phyloP scores from a whole-genome alignment of 2,329 filamentous ascomycete species.

The Cordyceps tenuipes region DNA sequence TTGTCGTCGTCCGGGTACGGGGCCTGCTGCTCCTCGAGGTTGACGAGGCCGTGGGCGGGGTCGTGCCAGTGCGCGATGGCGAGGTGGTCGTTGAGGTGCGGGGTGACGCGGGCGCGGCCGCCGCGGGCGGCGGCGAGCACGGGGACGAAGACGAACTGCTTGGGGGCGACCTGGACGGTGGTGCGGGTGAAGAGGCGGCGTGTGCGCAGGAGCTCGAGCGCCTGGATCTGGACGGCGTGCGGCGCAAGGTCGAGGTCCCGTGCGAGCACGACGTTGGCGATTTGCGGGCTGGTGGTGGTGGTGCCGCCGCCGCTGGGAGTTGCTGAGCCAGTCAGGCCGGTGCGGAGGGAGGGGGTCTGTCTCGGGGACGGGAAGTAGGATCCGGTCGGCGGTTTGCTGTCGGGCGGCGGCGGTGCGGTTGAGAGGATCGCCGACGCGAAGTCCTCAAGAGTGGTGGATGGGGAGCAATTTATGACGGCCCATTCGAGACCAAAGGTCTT shows the following conservation, averaged over 20 bases:
- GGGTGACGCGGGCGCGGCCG: constrained; percentile 41
- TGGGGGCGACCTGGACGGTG: constrained; percentile 64
- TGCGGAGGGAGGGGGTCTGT: not conserved
- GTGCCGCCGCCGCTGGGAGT: not conserved
- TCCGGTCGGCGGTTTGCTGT: constrained; percentile 3
- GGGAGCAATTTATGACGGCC: constrained; percentile 63
- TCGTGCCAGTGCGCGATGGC: constrained; percentile 84
- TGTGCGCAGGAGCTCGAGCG: constrained; percentile 66
- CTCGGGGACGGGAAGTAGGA: constrained; percentile 23
- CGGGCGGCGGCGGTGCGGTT: constrained; percentile 13
- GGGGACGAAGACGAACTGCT: constrained; percentile 71
- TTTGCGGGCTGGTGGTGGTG: constrained; percentile 27
- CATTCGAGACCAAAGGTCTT: constrained; percentile 66
- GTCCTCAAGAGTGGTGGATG: constrained; percentile 68
- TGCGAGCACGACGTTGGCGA: constrained; percentile 77
- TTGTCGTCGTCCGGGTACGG: constrained; percentile 17
- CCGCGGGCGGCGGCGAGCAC: constrained; percentile 47
- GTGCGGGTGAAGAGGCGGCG: constrained; percentile 70
- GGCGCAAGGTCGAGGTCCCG: constrained; percentile 68
- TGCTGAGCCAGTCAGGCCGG: constrained; percentile 12
- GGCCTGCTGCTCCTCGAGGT: constrained; percentile 53
- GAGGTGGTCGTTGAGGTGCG: constrained; percentile 70
- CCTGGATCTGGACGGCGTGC: constrained; percentile 76
- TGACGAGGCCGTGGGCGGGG: constrained; percentile 61
- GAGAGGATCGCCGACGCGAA: constrained; percentile 65